Evolutionary conservation across 176 grass and related monocot species (phyloP), one percentile per base, ranked within the genome.

Genomic region (Carex cristatella): DNA sequence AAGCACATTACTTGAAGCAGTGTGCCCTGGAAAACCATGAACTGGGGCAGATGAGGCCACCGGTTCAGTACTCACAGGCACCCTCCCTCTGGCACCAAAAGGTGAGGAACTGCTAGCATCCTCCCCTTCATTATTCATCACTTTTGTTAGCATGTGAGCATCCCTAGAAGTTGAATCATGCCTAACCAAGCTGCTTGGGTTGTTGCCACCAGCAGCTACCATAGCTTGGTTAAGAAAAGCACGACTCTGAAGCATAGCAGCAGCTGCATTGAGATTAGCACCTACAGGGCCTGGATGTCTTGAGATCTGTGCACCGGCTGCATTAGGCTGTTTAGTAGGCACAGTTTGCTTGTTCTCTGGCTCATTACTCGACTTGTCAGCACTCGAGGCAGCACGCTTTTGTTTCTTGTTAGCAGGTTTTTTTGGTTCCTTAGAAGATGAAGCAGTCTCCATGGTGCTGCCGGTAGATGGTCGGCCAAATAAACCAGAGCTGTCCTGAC

Each of bases 401-500:
- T 82, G 84, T 68, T 90, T 94, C 80, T 94, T 99, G 63, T 85
- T 88, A 3, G 85, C 42, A 83, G 81, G 81, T 69, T 42, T 77
- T 92, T 89, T 90, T 88, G 73, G 69, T 86, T 93, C 93, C 69
- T 92, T 95, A 14, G 81, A 88, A 68, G 87, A 89, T 10, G 89
- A 94, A 80, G 91, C 90, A 69, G 86, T 86, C 74, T 99, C 96
- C 66, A 89, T 87, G 75, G 90, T 87, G 86, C 87, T 99, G 69
- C 93, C 93, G 64, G 90, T 79, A 83, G 95, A 94, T 87, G 94
- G 87, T 79, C 90, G 88, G 72, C 83, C 71, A 85, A 89, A 94
- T 72, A 87, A 88, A 74, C 40, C 79, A 75, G 94, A 91, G 30
- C 86, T 92, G 13, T 94, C 92, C 68, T 85, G 90, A 84, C 73